Percentiles rank a stretch among this genome's conserved stretches.
Evolutionary conservation across 2,329 filamentous ascomycete species (phyloP).

Genomic region (Chrysosporium keratinophilum): DNA sequence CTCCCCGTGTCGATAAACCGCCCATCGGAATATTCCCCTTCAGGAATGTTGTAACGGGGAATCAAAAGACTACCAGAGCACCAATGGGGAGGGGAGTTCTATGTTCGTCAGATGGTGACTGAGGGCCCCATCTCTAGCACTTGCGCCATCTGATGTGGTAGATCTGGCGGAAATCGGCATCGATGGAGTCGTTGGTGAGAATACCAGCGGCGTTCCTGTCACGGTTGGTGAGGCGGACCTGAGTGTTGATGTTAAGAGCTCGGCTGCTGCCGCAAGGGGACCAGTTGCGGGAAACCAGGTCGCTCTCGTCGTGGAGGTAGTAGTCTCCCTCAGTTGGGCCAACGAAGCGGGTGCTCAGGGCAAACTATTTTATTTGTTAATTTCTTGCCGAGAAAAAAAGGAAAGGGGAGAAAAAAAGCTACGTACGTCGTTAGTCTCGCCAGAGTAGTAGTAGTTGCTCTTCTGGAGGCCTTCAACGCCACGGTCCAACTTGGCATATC

Average conservation of each 20-base stretch:
- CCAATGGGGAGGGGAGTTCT: too few species aligned
- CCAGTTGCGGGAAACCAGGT: slow-evolving; percentile 40
- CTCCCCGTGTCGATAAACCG: background rate
- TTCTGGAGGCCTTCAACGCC: slow-evolving; percentile 8
- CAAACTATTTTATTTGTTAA: slow-evolving; percentile 3
- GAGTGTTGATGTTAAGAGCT: slow-evolving; percentile 46
- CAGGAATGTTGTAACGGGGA: background rate
- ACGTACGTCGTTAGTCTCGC: slow-evolving; percentile 14
- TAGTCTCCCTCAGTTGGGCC: slow-evolving; percentile 38
- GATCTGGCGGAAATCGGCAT: slow-evolving; percentile 38
- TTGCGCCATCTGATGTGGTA: slow-evolving; percentile 37
- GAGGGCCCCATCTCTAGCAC: slow-evolving; percentile 21
- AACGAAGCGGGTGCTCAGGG: slow-evolving; percentile 27
- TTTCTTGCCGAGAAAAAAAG: background rate
- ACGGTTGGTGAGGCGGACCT: slow-evolving; percentile 34
- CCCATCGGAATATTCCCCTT: background rate
- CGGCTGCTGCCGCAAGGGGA: slow-evolving; percentile 42
- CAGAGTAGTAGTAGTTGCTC: slow-evolving; percentile 15
- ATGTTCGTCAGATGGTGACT: background rate
- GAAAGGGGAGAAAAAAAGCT: background rate
- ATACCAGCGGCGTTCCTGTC: slow-evolving; percentile 29
- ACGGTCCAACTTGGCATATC: slow-evolving; percentile 8
- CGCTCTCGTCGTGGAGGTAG: slow-evolving; percentile 37
- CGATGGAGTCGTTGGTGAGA: slow-evolving; percentile 40
- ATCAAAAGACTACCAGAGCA: background rate